Percentiles rank a stretch among this genome's conserved stretches.
Conservation (phyloP, 805 yeast species). For the Candida methanosorbosa region DNA sequence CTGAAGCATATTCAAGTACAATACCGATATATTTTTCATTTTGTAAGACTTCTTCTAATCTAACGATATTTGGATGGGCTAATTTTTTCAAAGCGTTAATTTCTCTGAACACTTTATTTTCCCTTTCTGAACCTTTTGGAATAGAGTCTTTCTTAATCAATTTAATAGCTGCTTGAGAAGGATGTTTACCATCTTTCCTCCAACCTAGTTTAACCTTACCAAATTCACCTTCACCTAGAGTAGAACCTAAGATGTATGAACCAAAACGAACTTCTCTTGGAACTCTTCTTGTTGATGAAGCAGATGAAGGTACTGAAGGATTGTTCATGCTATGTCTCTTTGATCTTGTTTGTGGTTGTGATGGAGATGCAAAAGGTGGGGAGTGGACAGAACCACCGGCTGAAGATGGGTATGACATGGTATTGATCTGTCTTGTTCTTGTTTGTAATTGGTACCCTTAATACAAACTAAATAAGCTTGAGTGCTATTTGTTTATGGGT, state of each 20-base stretch:
- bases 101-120: slow-evolving; percentile 85
- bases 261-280: slow-evolving; percentile 80
- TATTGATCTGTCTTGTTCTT: no score
- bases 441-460: no score
- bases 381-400: no score
- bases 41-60: slow-evolving; percentile 85
- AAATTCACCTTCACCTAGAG: slow-evolving; percentile 96
- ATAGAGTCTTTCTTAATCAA: slow-evolving; percentile 82
- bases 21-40: slow-evolving; percentile 94
- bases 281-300: slow-evolving; percentile 24
- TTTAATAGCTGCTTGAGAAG: slow-evolving; percentile 88
- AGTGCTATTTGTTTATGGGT: no score
- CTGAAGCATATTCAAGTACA: slow-evolving; percentile 92
- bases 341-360: slow-evolving; percentile 9
- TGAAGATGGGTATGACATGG: no score
- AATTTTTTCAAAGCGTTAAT: slow-evolving; percentile 81
- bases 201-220: slow-evolving; percentile 97
- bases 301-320: slow-evolving; percentile 7
- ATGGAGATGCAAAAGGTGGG: no score
- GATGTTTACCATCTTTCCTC: slow-evolving; percentile 75
- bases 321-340: slow-evolving; percentile 11
- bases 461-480: no score
- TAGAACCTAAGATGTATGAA: slow-evolving; percentile 80
- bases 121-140: slow-evolving; percentile 79
- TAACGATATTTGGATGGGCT: slow-evolving; percentile 90